Base-by-base conservation (phyloP, 1,139 yeast species). In the Nadsonia commutata region DNA sequence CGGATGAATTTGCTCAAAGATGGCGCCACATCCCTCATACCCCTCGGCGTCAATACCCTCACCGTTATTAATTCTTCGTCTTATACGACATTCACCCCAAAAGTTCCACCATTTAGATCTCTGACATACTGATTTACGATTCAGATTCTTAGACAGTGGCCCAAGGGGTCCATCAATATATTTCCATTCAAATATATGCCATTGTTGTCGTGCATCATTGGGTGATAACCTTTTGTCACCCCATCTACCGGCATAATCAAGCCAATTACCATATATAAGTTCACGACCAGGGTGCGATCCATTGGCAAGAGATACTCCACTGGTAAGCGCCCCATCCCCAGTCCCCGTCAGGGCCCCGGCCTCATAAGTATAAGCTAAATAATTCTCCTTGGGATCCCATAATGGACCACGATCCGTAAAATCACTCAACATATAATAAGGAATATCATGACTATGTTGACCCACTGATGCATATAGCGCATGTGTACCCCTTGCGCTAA, bases 401-500 rank as follows among this genome's bases (percentile, higher is more conserved):
- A 90, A 66, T 3, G 94, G 82, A 1, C 98, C 98, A 40, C 95
- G 68, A 59, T 90, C 97, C 1, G 97, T 85, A 60, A 85, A 90
- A 63, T 90, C 98, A 40, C 86, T 78, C 42, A 90, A 66, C 48
- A 93, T 86, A 45, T 84, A 82, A 61, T 83, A 85, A 0, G 98
- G 98, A 44, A 86, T 71, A 60, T 90, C 97, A 59, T 88, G 97
- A 1, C 95, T 80, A 58, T 88, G 95, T 56, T 88, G 95, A 0
- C 98, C 98, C 0, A 82, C 90, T n/a, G 94, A 76, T 0, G 93
- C 94, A 57, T 90, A 90, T 60, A 88, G 88, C 16, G 97, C 97
- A 63, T 90, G 98, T 0, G 98, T 90, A 0, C 98, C 98, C 49
- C 95, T 67, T 0, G 96, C 96, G 36, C 94, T 76, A 59, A 82